Base-by-base conservation (phyloP, 2,329 filamentous ascomycete species). In the Aspergillus melleus region DNA sequence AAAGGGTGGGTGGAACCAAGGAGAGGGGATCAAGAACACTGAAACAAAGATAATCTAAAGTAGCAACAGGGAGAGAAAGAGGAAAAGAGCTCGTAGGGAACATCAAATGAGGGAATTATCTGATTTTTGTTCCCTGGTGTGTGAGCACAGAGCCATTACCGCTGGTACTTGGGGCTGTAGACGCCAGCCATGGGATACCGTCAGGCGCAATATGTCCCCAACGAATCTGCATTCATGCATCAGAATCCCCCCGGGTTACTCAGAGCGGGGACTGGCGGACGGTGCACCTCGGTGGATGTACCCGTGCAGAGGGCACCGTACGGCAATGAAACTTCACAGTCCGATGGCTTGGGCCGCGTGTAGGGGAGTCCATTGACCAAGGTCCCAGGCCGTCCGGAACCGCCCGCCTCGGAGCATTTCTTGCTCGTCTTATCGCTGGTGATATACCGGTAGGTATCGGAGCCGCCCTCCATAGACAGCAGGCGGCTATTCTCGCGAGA, bases 321-420 rank as follows among this genome's bases (percentile, higher is more conserved):
- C 30, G 26, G 49, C 30, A 39, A 54, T 58, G 32, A 60, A 36
- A 46, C 46, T 36, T 30, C 26, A 16, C 44, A 39, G 16, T 70
- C 66, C 4, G 61, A 20, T 20, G 66, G 67, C 49, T 63, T 66
- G n/a, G 72, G 66, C 24, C 73, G 76, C 11, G 68, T 72, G 50
- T 81, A 81, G 16, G 66, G 68, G 30, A 78, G 68, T 2, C 78
- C 79, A 47, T 71, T 80, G 30, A 79, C 69, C 6, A 81, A 63
- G 1, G 71, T 74, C 6, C 68, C 68, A 14, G 73, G 70, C 32
- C 65, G 64, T 8, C 64, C 68, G 3, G 70, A 54, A 14, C 68
- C 60, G 3, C 64, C 66, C 11, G 61, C 54, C 2, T 67, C 60
- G 3, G 72, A 72, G 36, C 68, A 68, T 20, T 67, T 66, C 58